A percentile compares a stretch with the other conserved stretches of the same genome.
phyloP scores from a whole-genome alignment of 805 yeast genomes.

The Monosporozyma yasuniensis region DNA sequence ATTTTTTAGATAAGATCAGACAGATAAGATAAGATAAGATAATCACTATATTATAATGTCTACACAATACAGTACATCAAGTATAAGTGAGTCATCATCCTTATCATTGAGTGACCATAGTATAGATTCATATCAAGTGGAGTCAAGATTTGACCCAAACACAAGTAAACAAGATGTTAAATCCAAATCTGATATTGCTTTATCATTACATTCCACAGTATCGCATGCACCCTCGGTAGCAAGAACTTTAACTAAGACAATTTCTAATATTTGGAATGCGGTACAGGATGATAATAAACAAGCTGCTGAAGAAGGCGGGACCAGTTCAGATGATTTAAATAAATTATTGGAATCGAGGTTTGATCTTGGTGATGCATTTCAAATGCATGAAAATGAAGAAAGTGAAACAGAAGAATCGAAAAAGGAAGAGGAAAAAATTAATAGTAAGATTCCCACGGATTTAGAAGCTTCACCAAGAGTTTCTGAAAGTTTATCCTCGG shows the following conservation, averaged over 20 bases:
- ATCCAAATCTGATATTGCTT: background rate
- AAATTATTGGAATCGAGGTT: slow-evolving; percentile 17
- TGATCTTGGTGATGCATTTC: slow-evolving; percentile 27
- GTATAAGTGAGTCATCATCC: background rate
- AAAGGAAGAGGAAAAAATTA: background rate
- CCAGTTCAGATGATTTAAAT: slow-evolving; percentile 10
- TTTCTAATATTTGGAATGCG: slow-evolving; percentile 15
- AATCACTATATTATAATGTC: background rate
- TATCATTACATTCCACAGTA: background rate
- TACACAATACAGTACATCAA: background rate
- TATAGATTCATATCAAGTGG: background rate
- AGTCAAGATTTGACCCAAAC: background rate
- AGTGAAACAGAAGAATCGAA: background rate
- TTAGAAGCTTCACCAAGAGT: background rate
- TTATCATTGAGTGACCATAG: background rate
- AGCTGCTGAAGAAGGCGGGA: slow-evolving; percentile 6
- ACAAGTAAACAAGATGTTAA: background rate
- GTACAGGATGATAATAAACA: slow-evolving; percentile 21
- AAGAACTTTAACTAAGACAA: slow-evolving; percentile 10
- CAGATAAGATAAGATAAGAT: no score
- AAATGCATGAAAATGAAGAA: slow-evolving; percentile 13
- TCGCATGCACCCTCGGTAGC: slow-evolving; percentile 6
- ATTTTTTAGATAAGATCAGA: no score
- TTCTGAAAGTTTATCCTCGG: background rate
- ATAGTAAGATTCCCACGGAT: slow-evolving; percentile 2